Conservation (phyloP, 495 filamentous ascomycete genomes). For the Trichoderma asperelloides region DNA sequence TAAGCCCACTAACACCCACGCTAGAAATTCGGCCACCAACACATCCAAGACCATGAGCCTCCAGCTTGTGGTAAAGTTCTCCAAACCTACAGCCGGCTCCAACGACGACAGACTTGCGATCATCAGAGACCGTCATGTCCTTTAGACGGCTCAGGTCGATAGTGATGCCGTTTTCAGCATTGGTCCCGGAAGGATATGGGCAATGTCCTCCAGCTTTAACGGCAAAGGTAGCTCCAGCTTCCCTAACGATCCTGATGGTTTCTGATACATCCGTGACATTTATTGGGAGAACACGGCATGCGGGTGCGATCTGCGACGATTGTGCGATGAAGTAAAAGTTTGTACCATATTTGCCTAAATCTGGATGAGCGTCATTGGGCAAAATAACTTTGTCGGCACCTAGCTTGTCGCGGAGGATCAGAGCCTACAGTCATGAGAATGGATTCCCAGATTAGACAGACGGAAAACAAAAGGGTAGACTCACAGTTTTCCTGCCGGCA, state of each 20-base stretch:
- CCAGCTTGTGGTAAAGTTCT: not conserved
- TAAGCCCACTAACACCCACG: not conserved
- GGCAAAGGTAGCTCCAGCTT: not conserved
- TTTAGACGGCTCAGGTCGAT: not conserved
- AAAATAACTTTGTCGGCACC: not conserved
- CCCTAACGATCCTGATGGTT: not conserved
- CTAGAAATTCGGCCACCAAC: not conserved
- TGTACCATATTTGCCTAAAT: not conserved
- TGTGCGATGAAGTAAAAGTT: not conserved
- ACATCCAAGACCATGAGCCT: not conserved
- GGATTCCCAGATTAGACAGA: not conserved
- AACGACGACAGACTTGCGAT: not conserved
- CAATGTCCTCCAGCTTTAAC: not conserved
- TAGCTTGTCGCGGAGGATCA: not conserved
- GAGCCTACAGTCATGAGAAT: not conserved
- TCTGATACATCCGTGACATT: not conserved
- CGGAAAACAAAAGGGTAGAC: not conserved
- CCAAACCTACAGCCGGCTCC: not conserved
- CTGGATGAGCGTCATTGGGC: not conserved
- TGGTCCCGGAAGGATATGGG: not conserved
- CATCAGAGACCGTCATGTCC: not conserved
- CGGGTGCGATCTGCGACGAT: not conserved
- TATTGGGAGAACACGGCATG: not conserved
- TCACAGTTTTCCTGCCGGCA: not conserved
- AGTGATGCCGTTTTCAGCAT: not conserved